Evolutionary conservation across 306 rosid species (phyloP), one percentile per base, ranked within the genome.

Genomic region (Luffa aegyptiaca): DNA sequence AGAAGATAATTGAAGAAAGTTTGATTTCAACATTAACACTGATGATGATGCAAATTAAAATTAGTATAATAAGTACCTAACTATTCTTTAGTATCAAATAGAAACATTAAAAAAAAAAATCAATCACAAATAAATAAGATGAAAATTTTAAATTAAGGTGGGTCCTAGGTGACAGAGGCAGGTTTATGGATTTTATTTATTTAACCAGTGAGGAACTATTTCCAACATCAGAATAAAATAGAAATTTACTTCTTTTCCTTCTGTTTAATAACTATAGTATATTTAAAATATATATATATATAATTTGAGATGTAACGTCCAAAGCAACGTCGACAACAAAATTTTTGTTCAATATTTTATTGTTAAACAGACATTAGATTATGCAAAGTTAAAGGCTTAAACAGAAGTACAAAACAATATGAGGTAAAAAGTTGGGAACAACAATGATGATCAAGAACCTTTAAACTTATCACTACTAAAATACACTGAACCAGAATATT

Each of bases 1-100:
- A 68, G 52, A 58, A 45, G 76, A 8, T 41, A 66, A 80, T 33
- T 41, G 10, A 82, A 76, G 26, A 62, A 58, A 77, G 65, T 66
- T 81, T 51, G 37, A 17, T 36, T 36, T 36, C 12, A 46, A 11
- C 42, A 45, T 33, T 64, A 42, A 46, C 41, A 37, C 37, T 11
- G 61, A 55, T 41, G 31, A 44, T 6, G 10, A 21, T 26, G 18
- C n/a, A 79, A 45, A 42, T 44, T 44, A n/a, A 20, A 44, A 42
- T 20, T 2, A 46, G 77, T 26, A 11, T 12, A 72, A 46, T 18
- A 72, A 72, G 6, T 46, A 46, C 9, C 6, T 18, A 72, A n/a
- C 21, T 31, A 8, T 59, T 33, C 58, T 57, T 26, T 31, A 59
- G 12, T 20, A 41, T 75, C 36, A 81, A 37, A 79, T 72, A 72